Conservation (phyloP, 2,329 filamentous ascomycete species). For the Parasarocladium wereldwijsianum region DNA sequence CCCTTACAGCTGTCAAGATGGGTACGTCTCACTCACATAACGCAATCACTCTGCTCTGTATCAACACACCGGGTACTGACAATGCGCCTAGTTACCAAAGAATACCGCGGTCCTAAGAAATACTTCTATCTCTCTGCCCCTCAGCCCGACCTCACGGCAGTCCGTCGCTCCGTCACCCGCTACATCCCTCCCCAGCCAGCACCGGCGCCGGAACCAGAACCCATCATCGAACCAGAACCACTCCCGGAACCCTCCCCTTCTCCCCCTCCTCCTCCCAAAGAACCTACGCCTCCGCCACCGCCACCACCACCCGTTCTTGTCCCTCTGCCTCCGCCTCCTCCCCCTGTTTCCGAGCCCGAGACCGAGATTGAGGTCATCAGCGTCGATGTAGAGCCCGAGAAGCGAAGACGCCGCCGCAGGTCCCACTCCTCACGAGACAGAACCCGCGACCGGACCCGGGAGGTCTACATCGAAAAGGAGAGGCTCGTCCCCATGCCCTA, state of each 20-base stretch:
- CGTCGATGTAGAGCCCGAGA: slow-evolving; percentile 19
- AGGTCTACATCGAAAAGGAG: slow-evolving; percentile 39
- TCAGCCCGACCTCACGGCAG: slow-evolving; percentile 20
- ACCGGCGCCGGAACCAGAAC: slow-evolving; percentile 4
- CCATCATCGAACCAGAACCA: slow-evolving; percentile 5
- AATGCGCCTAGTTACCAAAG: slow-evolving; percentile 15
- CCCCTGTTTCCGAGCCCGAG: slow-evolving; percentile 9
- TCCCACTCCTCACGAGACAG: slow-evolving; percentile 12
- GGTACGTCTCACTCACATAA: slow-evolving; percentile 2
- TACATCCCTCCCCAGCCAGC: slow-evolving; percentile 16
- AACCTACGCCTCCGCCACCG: slow-evolving; percentile 12
- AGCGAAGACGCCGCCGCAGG: slow-evolving; percentile 14
- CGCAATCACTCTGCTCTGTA: background rate
- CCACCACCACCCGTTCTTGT: slow-evolving; percentile 8
- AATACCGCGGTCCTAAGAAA: slow-evolving; percentile 20
- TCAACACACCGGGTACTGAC: slow-evolving; percentile 6
- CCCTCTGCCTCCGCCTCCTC: slow-evolving; percentile 9
- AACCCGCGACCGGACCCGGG: slow-evolving; percentile 16
- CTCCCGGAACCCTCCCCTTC: slow-evolving; percentile 6
- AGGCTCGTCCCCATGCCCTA: slow-evolving; percentile 26
- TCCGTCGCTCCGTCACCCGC: slow-evolving; percentile 21
- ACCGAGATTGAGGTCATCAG: slow-evolving; percentile 23
- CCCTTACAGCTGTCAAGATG: background rate
- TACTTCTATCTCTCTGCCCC: slow-evolving; percentile 27
- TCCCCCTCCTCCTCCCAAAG: slow-evolving; percentile 8